Percentiles rank a stretch among this genome's conserved stretches.
Evolutionary conservation across 805 yeast species (phyloP).

Genomic region (Lachancea dasiensis): DNA sequence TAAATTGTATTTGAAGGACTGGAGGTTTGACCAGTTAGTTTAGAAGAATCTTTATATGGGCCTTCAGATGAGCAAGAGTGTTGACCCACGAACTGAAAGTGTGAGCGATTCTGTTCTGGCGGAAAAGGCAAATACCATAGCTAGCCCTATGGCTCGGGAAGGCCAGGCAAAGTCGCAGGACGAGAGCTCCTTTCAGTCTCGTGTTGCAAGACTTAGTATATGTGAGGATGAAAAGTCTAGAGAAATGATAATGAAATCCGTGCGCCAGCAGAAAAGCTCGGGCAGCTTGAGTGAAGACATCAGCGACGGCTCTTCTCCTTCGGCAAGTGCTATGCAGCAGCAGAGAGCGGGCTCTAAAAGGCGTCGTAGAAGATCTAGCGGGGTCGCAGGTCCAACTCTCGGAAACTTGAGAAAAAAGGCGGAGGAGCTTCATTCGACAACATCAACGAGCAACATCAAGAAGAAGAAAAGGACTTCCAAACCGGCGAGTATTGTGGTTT

Average conservation of each 20-base stretch:
- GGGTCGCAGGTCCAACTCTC: constrained; percentile 8
- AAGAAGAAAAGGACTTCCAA: constrained; percentile 31
- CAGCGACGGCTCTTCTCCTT: background rate
- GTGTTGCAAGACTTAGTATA: constrained; percentile 26
- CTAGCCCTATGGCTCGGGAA: background rate
- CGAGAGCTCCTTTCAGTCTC: constrained; percentile 10
- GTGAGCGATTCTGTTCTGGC: too few relatives aligned
- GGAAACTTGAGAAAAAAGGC: constrained; percentile 5
- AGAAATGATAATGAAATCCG: constrained; percentile 12
- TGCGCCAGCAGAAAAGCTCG: constrained; percentile 5
- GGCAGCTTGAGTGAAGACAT: constrained; percentile 2
- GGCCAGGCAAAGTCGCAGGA: background rate
- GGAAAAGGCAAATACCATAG: background rate
- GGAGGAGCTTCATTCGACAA: constrained; percentile 2
- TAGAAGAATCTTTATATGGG: constrained; percentile 1
- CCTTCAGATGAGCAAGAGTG: constrained; percentile 1
- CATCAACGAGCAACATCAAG: constrained; percentile 13
- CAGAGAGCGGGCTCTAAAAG: constrained; percentile 7
- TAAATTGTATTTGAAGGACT: background rate
- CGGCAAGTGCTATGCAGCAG: background rate
- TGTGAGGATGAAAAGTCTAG: constrained; percentile 15
- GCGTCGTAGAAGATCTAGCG: constrained; percentile 30
- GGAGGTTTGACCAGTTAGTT: too few relatives aligned
- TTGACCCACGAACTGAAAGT: background rate
- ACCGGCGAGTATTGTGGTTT: constrained; percentile 30